These are phyloP conservation scores for Aspergillus nomiae DNA, from an alignment of 2,329 filamentous ascomycete genomes.

Conservation along the genomic window DNA sequence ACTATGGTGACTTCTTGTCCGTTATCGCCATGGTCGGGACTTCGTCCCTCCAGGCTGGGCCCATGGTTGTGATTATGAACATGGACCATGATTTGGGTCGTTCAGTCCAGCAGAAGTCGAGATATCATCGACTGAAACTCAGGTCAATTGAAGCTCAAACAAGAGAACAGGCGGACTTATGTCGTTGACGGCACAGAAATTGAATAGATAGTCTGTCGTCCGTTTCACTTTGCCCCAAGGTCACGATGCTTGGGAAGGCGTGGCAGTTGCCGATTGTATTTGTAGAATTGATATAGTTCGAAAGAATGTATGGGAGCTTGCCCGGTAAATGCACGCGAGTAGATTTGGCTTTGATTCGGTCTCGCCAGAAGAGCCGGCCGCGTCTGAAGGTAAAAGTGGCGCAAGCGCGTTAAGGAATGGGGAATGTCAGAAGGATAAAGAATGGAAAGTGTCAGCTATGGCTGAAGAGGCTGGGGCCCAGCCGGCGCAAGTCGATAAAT, in stretches of 20 bases:
- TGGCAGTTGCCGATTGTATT: background rate
- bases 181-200: background rate
- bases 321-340: background rate
- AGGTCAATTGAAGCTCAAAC: background rate
- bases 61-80: constrained; percentile 33
- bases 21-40: constrained; percentile 17
- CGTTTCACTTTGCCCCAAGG: background rate
- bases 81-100: constrained; percentile 31
- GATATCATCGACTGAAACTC: background rate
- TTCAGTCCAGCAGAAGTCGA: too few species aligned
- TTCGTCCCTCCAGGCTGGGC: constrained; percentile 23
- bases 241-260: background rate
- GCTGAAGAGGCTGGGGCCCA: constrained; percentile 17
- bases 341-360: background rate
- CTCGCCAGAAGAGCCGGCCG: constrained; percentile 6
- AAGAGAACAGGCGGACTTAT: background rate
- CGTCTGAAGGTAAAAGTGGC: constrained; percentile 14
- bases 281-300: background rate
- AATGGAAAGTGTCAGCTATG: constrained; percentile 21
- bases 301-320: background rate
- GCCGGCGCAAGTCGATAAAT: constrained; percentile 32
- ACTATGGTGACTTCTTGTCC: constrained; percentile 38
- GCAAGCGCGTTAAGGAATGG: constrained; percentile 28
- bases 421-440: constrained; percentile 15
- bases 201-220: background rate